Conservation (phyloP, 495 filamentous ascomycete species). For the Melanomma pulvis-pyrius region DNA sequence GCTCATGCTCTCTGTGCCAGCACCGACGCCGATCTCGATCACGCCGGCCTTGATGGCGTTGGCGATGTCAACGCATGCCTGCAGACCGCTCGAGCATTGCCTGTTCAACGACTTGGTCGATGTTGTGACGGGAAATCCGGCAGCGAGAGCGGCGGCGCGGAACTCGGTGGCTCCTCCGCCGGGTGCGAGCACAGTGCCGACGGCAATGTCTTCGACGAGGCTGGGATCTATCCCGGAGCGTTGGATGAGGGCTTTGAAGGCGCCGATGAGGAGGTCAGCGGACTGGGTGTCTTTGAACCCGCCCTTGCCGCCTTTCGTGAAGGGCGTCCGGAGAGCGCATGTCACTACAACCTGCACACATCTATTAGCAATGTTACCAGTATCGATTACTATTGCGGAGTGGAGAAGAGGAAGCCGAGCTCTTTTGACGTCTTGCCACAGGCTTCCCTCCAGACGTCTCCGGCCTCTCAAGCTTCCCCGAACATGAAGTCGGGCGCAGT, state of each 20-base stretch:
- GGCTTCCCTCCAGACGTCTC: background rate
- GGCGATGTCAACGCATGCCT: constrained; percentile 89
- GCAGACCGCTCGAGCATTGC: constrained; percentile 87
- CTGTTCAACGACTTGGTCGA: constrained; percentile 86
- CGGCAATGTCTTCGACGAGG: constrained; percentile 87
- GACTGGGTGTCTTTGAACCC: constrained; percentile 92
- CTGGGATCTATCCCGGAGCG: constrained; percentile 83
- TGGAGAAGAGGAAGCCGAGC: background rate
- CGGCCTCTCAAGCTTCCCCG: no score
- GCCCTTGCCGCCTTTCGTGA: constrained; percentile 91
- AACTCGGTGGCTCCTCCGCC: constrained; percentile 97
- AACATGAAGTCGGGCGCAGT: background rate
- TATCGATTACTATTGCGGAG: background rate
- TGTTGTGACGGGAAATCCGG: constrained; percentile 82
- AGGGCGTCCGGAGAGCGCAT: constrained; percentile 84
- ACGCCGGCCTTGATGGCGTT: constrained; percentile 85
- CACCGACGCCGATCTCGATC: constrained; percentile 94
- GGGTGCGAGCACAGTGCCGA: constrained; percentile 87
- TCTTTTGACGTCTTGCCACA: background rate
- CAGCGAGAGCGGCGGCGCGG: constrained; percentile 87
- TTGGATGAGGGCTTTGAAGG: constrained; percentile 76
- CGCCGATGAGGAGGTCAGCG: constrained; percentile 81
- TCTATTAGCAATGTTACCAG: no score
- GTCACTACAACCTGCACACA: constrained; percentile 87
- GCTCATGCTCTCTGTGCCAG: constrained; percentile 98